Base-by-base conservation (phyloP, 495 filamentous ascomycete genomes). In the Penicillium psychrofluorescens region DNA sequence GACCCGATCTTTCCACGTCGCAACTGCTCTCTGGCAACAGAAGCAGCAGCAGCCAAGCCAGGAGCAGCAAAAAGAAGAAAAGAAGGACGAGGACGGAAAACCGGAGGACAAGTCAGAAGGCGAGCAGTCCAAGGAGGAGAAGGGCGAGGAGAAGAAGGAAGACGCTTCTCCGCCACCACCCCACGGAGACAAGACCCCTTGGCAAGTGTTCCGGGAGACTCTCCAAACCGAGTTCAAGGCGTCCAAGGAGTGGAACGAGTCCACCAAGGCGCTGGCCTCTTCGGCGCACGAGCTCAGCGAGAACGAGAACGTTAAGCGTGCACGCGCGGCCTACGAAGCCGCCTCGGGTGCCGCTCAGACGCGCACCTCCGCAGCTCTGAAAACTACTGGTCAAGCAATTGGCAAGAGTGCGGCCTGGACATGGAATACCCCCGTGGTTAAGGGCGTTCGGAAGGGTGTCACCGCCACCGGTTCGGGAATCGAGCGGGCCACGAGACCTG, bases 221-320 rank as follows among this genome's bases (percentile, higher is more conserved):
- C 79, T 98, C 62, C 80, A 87, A 56, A 72, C 75, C 40, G 92
- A 97, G 60, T 92, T 98, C 67, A 90, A 95, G 59, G 86, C 90
- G 27, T 97, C 92, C 12, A 95, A 97, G 61, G 92, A 98, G 64
- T 98, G 94, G 92, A 92, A 97, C 55, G 92, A 98, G 54, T 95
- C 88, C 35, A 98, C 90, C 12, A 96, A 97, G 62, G 88, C 90
- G 41, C 76, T 98, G 9, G 88, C 88, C 10, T 84, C 85, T 32
- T 86, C 83, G 0, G 90, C 88, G 16, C 83, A 95, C 52, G 77
- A 95, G 48, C 89, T 98, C 58, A 84, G 80, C n/a, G 92, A 97
- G 62, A 96, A 85, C 56, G 89, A 95, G 60, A 85, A 81, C n/a
- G 82, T 98, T 32, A 83, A 85, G 49, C 80, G 84, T 48, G 92